Conservation (phyloP, 1,284 basidiomycete species). For the Trichosporon inkin region DNA sequence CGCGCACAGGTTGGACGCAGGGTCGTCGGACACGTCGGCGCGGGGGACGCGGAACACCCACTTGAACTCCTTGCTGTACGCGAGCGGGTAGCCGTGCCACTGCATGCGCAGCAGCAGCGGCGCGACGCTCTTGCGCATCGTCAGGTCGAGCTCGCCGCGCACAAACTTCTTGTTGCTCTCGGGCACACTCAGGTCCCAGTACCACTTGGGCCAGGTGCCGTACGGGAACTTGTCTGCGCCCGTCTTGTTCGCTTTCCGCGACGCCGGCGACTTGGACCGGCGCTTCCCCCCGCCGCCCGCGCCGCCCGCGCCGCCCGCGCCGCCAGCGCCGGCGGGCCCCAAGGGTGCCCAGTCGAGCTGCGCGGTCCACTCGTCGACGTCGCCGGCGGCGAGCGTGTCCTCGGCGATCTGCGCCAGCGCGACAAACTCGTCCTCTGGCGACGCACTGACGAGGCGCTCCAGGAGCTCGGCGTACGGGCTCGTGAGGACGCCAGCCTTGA, state of each 20-base stretch:
- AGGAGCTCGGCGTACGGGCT: conserved; percentile 30
- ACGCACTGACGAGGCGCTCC: conserved; percentile 4
- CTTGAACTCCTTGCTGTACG: conserved; percentile 80
- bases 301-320: no score
- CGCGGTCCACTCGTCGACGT: conserved; percentile 11
- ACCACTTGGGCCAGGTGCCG: conserved; percentile 80
- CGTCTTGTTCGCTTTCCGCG: background rate
- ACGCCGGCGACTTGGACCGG: background rate
- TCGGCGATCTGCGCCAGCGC: conserved; percentile 24
- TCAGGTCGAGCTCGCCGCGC: conserved; percentile 66
- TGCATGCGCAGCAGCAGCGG: conserved; percentile 81
- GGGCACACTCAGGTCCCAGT: conserved; percentile 71
- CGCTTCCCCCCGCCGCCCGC: background rate
- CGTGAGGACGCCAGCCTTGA: conserved; percentile 27
- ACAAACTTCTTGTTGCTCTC: conserved; percentile 31
- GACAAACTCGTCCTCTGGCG: conserved; percentile 11
- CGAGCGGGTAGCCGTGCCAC: conserved; percentile 83
- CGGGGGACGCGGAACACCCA: conserved; percentile 80
- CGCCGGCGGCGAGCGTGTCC: conserved; percentile 15
- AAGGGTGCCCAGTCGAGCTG: conserved; percentile 18
- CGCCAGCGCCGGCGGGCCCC: no score
- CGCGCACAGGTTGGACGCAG: conserved; percentile 54
- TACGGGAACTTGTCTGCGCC: background rate
- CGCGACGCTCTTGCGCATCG: conserved; percentile 75
- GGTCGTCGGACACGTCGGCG: conserved; percentile 56